Evolutionary conservation across 2,329 filamentous ascomycete species (phyloP), one percentile per base, ranked within the genome.

Genomic region (Endocalyx cinctus): DNA sequence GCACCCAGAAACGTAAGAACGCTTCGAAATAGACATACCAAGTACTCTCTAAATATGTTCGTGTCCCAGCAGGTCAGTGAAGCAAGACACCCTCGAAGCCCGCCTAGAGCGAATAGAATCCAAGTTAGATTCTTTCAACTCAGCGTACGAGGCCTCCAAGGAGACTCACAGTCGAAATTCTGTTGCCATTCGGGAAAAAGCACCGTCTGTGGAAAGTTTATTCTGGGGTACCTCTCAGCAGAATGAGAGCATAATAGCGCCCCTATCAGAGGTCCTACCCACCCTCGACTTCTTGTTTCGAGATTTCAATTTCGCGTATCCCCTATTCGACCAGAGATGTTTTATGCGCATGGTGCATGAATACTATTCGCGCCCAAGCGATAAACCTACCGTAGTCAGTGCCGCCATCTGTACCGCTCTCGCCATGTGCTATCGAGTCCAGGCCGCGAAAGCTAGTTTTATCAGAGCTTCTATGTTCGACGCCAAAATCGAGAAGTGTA

Each of bases 331-430:
- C 18, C 57, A 60, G 17, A 32, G 38, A 2, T 51, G 48, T 0
- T 66, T 66, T 25, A 61, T 62, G 55, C 44, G 42, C 6, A 45
- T 63, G 39, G 33, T 67, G 2, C 48, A 52, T 4, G 40, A 45
- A 0, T 67, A 59, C 48, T 66, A 64, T 27, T 50, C 45, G 3
- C 37, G 49, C 3, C 27, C 38, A 3, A 35, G 47, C 2, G 41
- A 44, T 26, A 47, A 51, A 3, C 43, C 52, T 14, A 47, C 44
- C 29, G 52, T 50, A 2, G 41, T 45, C 2, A 65, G 60, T 57
- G 63, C 62, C 1, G 55, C 60, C 10, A 59, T 67, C 13, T 61
- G 64, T 8, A 53, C 60, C 19, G 59, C 63, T 16, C 42, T 65
- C 25, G 62, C 63, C 4, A 45, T 66, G 5, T 58, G 57, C 2